A percentile compares a stretch with the other conserved stretches of the same genome.
Evolutionary conservation across 2,329 filamentous ascomycete genomes (phyloP).

Genomic region (Fusarium praegraminearum): DNA sequence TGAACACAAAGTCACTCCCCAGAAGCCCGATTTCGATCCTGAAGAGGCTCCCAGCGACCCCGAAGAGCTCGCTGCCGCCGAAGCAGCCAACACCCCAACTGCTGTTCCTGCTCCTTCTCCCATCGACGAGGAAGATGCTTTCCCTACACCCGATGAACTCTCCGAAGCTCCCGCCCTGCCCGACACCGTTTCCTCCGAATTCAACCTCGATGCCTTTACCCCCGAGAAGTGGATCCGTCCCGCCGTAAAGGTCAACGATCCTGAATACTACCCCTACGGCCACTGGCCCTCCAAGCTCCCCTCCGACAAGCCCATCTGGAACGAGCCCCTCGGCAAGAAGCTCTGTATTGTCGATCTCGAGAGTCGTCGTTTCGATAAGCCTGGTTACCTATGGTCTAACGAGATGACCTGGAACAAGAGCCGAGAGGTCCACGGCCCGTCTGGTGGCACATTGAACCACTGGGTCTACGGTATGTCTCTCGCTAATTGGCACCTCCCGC

Average conservation of each 20-base stretch:
- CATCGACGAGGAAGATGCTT: not conserved
- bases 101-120: not conserved
- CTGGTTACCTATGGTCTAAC: constrained; percentile 53
- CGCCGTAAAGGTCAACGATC: constrained; percentile 41
- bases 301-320: constrained; percentile 48
- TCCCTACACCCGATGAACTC: constrained; percentile 3
- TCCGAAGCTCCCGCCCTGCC: constrained; percentile 17
- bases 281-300: constrained; percentile 51
- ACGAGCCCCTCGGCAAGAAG: constrained; percentile 52
- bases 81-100: constrained; percentile 1
- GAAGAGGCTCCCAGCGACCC: constrained; percentile 19
- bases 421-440: constrained; percentile 52
- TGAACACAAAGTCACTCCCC: not conserved
- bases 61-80: constrained; percentile 18
- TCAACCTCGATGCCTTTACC: constrained; percentile 18
- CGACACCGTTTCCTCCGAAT: not conserved
- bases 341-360: constrained; percentile 61
- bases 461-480: constrained; percentile 55
- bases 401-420: constrained; percentile 54
- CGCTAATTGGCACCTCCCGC: not conserved
- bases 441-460: constrained; percentile 59
- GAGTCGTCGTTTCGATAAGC: constrained; percentile 54
- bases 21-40: constrained; percentile 4
- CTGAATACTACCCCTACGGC: constrained; percentile 49
- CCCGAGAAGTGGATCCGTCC: constrained; percentile 30